Evolutionary conservation across 2,329 filamentous ascomycete species (phyloP), one percentile per base, ranked within the genome.

Genomic region (Verticillium dahliae): DNA sequence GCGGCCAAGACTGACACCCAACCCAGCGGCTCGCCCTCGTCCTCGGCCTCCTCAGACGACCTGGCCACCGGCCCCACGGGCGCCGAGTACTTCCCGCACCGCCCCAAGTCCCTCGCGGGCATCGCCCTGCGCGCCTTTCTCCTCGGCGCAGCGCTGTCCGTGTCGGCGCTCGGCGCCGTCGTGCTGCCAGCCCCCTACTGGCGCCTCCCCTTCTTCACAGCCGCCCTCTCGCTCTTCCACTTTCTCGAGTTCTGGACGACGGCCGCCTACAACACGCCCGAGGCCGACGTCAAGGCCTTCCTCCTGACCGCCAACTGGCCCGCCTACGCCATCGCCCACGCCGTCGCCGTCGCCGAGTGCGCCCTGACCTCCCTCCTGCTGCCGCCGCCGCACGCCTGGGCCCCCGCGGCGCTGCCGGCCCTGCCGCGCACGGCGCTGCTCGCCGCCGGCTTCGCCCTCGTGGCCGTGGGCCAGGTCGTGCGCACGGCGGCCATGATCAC

Each of bases 191-290:
- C 76, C 38, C 80, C 83, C 27, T 74, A 84, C 61, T 89, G 86
- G 86, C 84, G 86, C 61, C 72, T 84, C 7, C 83, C 85, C 35
- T 86, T 88, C 72, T 94, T 94, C 77, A 70, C 89, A 57, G 78
- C 78, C 59, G 79, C 86, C 14, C 87, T 98, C 57, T 84, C 88
- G 33, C 69, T 89, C 35, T 98, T 98, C 78, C 95, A 99, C 80
- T 98, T 97, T 76, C 87, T 98, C 74, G 95, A 99, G 76, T 99
- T 93, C 80, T 96, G 88, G 82, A 91, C 88, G 37, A 97, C 94
- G 0, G 93, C 94, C 9, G 80, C 82, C 61, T 91, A 90, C 77
- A 98, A 98, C 75, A 91, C 91, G 0, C 81, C 83, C 15, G 81
- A 86, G 59, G 91, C 91, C 22, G 84, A 82, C 31, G 80, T 93